Evolutionary conservation across 495 filamentous ascomycete genomes (phyloP).

Genomic region (Rusavskia elegans): DNA sequence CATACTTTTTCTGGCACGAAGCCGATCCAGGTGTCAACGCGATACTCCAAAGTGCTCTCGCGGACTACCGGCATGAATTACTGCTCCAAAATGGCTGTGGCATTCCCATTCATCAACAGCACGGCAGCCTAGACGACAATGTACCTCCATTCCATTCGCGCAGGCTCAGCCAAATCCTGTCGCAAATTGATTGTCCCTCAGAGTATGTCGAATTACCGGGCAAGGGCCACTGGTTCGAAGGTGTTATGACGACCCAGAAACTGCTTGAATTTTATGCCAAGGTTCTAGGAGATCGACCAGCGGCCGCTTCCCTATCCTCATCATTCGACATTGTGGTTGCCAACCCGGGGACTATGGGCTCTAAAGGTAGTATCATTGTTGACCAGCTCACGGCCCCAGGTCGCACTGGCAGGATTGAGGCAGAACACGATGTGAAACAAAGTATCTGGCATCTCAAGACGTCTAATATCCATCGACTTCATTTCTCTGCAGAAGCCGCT

Average conservation of each 20-base stretch:
- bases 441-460: constrained; percentile 20
- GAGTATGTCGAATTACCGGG: constrained; percentile 34
- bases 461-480: constrained; percentile 25
- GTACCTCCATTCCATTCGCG: constrained; percentile 43
- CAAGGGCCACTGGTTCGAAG: constrained; percentile 37
- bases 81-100: constrained; percentile 33
- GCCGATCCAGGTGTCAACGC: constrained; percentile 29
- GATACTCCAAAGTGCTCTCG: constrained; percentile 28
- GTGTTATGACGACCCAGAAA: constrained; percentile 25
- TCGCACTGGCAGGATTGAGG: constrained; percentile 23
- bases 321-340: constrained; percentile 31
- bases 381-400: constrained; percentile 30
- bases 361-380: constrained; percentile 32
- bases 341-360: constrained; percentile 32
- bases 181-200: constrained; percentile 23
- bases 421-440: constrained; percentile 8
- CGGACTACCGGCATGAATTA: constrained; percentile 38
- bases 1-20: constrained; percentile 39
- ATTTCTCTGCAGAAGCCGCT: constrained; percentile 10
- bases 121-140: constrained; percentile 40
- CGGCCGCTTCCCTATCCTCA: constrained; percentile 8
- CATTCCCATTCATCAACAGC: constrained; percentile 40
- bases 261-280: constrained; percentile 28
- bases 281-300: background rate
- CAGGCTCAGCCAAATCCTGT: constrained; percentile 30